Base-by-base conservation (phyloP, 2,329 filamentous ascomycete species). In the Elsinoe fawcettii region DNA sequence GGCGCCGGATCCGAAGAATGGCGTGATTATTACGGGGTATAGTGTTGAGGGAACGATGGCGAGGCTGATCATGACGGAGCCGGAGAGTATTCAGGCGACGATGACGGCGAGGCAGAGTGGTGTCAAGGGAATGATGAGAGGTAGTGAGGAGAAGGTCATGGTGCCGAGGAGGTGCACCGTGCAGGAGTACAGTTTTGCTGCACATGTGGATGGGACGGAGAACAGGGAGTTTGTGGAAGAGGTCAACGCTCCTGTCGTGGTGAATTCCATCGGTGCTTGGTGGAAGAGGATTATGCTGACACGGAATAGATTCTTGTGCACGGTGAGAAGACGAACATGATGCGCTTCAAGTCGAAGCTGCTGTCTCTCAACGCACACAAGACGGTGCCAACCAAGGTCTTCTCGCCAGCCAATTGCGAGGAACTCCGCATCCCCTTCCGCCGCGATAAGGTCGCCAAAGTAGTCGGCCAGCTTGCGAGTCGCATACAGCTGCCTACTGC, bases 1-100 rank as follows among this genome's bases (percentile, higher is more conserved):
- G 93, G 92, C 92, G 1, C 93, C 93, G 0, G 95, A 89, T 72
- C 87, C 93, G 61, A 91, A 93, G 71, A 99, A 99, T 67, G 93
- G 92, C n/a, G 90, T 99, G 43, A 88, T 99, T 65, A 96, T 99
- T 71, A 99, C 93, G 0, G 93, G 93, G 69, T 99, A 99, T 74
- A 96, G 90, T 60, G 92, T 99, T 6, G 93, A 99, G 72, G 93
- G 93, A 5, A 99, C 93, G 0, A 97, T 99, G 92, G 93, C 90
- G 2, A 92, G 96, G 71, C 85, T 93, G 65, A 88, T 99, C 61
- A 86, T 97, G 74, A 89, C 92, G 63, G 93, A 97, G 69, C 93
- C 93, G 0, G 91, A 96, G 60, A 86, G 90, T 66, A 97, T 99
- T 58, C 90, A 90, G 59, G 92, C 92, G 0, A 87, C 97, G 66